Evolutionary conservation across 139 green algal genomes (phyloP), one percentile per base, ranked within the genome.

Genomic region (Choricystis sp.): DNA sequence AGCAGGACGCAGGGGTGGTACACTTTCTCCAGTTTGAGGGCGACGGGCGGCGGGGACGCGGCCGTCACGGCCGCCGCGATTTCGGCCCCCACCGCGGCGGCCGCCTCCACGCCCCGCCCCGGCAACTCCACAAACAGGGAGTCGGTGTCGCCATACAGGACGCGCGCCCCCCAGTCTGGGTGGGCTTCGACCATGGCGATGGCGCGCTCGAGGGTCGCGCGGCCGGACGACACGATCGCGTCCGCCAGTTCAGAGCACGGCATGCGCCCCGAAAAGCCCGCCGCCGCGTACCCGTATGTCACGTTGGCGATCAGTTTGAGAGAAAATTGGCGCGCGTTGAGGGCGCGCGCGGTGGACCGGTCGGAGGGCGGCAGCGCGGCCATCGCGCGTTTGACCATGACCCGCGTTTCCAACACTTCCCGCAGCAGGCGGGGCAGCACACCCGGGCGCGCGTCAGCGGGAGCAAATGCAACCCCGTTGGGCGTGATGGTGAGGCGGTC

Each of bases 251-350:
- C 92, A 4, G 92, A 88, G 61, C 86, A 87, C 14, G 92, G 92
- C 92, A 98, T 96, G 55, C 92, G 81, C 0, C 92, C 91, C 67
- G 69, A 85, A 68, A 94, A 94, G 29, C 83, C 82, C 3, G 83
- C 83, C 3, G 83, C 72, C 14, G 83, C 77, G 69, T 90, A 89
- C 49, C 87, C 87, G 70, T 95, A 95, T 0, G 83, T 96, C 48
- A 98, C 91, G 73, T 98, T 98, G 59, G 91, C 83, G 58, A 98
- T 96, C 58, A 98, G 82, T 77, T 98, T 98, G 56, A 98, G 79
- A 3, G 76, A 85, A 71, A 97, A 94, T 81, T 98, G 92, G 2
- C 90, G 80, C 4, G 92, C 87, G 69, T 98, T 97, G 19, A 98
- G 76, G 40, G 81, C 75, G 26, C 90, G 82, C 59, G 88, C 81